phyloP scores from a whole-genome alignment of 129 eudicot genomes.

The Sambucus nigra region DNA sequence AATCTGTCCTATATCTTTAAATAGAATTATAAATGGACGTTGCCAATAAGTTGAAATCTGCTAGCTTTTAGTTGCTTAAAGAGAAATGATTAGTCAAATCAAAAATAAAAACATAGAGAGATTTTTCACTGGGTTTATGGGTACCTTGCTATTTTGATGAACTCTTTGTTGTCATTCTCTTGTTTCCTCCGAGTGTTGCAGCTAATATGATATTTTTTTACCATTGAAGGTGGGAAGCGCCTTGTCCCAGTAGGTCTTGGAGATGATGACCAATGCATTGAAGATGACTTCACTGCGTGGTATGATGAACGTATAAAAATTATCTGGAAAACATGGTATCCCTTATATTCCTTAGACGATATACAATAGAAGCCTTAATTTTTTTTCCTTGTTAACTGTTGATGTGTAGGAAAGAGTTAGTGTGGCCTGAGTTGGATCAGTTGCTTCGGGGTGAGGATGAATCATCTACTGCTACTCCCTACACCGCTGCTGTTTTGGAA shows the following conservation, averaged over 20 bases:
- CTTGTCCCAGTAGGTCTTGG: constrained; percentile 91
- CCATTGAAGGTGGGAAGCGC: constrained; percentile 68
- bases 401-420: constrained; percentile 59
- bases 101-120: no score
- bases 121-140: no score
- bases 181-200: neutral
- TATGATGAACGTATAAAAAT: constrained; percentile 11
- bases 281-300: constrained; percentile 97
- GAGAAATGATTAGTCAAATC: no score
- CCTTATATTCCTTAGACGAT: neutral
- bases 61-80: no score
- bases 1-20: no score
- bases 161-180: neutral
- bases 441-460: constrained; percentile 75
- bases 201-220: constrained; percentile 8
- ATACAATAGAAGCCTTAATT: neutral
- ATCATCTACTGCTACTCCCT: constrained; percentile 65
- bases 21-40: no score
- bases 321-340: neutral
- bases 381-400: constrained; percentile 8
- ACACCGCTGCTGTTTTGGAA: constrained; percentile 80
- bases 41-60: no score
- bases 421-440: constrained; percentile 94
- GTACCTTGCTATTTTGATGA: neutral
- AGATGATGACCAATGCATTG: constrained; percentile 95